Evolutionary conservation across 1,139 yeast genomes (phyloP).

Genomic region (Pichia cactophila): DNA sequence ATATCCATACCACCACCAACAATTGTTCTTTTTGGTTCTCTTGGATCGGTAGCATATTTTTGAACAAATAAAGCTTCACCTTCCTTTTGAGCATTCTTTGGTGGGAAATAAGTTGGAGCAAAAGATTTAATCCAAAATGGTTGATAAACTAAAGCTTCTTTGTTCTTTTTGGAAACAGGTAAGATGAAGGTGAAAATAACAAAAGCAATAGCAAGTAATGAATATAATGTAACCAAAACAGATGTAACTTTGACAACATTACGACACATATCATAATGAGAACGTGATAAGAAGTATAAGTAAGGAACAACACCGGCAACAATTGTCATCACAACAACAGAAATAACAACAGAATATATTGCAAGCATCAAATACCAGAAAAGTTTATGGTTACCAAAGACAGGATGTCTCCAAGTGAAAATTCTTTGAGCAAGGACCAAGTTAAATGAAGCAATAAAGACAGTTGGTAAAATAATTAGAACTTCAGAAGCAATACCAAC

Average conservation of each 20-base stretch:
- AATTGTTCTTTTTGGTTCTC: constrained; percentile 31
- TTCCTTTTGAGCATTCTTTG: constrained; percentile 37
- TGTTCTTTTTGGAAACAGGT: constrained; percentile 51
- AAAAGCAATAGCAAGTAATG: constrained; percentile 46
- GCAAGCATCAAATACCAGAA: constrained; percentile 50
- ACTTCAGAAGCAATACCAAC: constrained; percentile 57
- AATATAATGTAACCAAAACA: constrained; percentile 49
- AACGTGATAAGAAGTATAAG: constrained; percentile 43
- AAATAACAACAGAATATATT: constrained; percentile 48
- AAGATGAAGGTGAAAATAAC: constrained; percentile 45
- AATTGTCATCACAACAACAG: constrained; percentile 59
- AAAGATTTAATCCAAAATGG: constrained; percentile 77
- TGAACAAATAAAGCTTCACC: constrained; percentile 49
- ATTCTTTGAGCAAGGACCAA: constrained; percentile 68
- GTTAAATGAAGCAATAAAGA: constrained; percentile 49
- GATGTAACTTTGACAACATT: constrained; percentile 54
- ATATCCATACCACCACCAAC: constrained; percentile 31
- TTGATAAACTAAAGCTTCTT: constrained; percentile 50
- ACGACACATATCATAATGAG: constrained; percentile 43
- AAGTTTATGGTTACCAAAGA: constrained; percentile 50
- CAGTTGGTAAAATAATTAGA: constrained; percentile 49
- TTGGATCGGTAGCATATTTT: constrained; percentile 45
- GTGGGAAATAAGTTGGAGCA: constrained; percentile 46
- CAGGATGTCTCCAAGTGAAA: constrained; percentile 80
- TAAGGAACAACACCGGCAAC: constrained; percentile 62